Evolutionary conservation across 2,329 filamentous ascomycete species (phyloP), one percentile per base, ranked within the genome.

Genomic region (Fusarium albosuccineum): DNA sequence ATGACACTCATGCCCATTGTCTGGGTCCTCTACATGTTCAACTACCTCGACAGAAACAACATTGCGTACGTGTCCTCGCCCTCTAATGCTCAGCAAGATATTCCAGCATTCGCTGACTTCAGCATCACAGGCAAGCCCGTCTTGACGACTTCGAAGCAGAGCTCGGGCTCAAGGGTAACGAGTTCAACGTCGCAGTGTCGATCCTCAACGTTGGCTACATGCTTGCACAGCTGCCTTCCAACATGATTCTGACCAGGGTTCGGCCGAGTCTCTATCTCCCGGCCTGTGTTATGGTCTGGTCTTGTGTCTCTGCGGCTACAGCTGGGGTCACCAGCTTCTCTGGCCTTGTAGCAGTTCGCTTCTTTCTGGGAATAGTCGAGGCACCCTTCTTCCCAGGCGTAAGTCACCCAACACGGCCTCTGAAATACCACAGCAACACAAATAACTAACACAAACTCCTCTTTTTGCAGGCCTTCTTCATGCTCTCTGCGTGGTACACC

Each of bases 181-280:
- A 75, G 22, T 75, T 70, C 39, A 72, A 70, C 11, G 64, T 69
- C 9, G 73, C 73, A 1, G 70, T 75, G 0, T 67, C 72, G 0
- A 74, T 75, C 16, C 48, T 75, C 8, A 74, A 67, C 29, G 64
- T 73, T 2, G 72, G 73, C 27, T 67, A 68, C 30, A 64, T 68
- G 53, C 37, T 68, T 9, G 48, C 41, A 22, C 66, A 67, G 9
- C 37, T 68, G 1, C 60, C 64, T 1, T 51, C 41, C 6, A 67
- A 68, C 10, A 68, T 68, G 66, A 44, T 68, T 2, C 45, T 68
- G 3, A 65, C 64, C 7, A 42, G 58, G 37, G 53, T 64, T 7
- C 68, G 70, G 0, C 70, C 70, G 3, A 57, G 55, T 14, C 33
- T 73, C 17, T 73, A 68, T 17, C 61, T 68, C 6, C 61, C 62